Evolutionary conservation across 1,284 basidiomycete species (phyloP).

Genomic region (Heliocybe sulcata): DNA sequence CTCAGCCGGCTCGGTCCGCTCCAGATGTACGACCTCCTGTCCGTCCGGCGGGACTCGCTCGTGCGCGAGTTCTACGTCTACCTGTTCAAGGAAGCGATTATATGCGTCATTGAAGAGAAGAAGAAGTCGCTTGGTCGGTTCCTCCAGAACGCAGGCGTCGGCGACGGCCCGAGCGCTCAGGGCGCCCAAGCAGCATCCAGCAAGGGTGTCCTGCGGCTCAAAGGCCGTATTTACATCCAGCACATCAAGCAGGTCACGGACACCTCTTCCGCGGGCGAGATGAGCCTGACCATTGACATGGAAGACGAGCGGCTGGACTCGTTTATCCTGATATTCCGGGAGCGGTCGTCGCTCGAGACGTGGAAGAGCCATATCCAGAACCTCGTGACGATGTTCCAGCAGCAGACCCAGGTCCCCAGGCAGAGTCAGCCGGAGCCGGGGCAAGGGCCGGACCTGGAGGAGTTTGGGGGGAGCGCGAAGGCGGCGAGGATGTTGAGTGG

Average conservation of each 20-base stretch:
- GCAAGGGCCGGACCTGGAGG: conserved; percentile 53
- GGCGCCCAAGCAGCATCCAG: conserved; percentile 32
- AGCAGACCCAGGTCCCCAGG: conserved; percentile 26
- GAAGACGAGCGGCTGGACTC: conserved; percentile 89
- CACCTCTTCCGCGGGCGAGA: conserved; percentile 68
- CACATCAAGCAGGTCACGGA: conserved; percentile 87
- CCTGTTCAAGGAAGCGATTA: conserved; percentile 93
- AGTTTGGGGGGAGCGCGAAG: conserved; percentile 70
- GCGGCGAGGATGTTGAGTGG: conserved; percentile 74
- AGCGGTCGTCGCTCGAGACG: conserved; percentile 79
- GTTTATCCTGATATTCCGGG: conserved; percentile 92
- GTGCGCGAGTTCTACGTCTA: conserved; percentile 93
- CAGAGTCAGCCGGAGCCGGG: conserved; percentile 24
- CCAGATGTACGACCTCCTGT: conserved; percentile 86
- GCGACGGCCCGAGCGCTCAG: conserved; percentile 39
- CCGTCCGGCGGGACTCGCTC: conserved; percentile 80
- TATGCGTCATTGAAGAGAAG: conserved; percentile 93
- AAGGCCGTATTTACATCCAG: conserved; percentile 90
- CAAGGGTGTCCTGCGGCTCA: conserved; percentile 81
- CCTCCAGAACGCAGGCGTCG: conserved; percentile 41
- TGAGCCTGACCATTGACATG: conserved; percentile 91
- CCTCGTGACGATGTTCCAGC: conserved; percentile 64
- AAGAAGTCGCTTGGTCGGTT: conserved; percentile 73
- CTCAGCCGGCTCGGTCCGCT: conserved; percentile 81
- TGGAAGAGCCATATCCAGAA: conserved; percentile 80